Evolutionary conservation across 83 land plant genomes (phyloP), one percentile per base, ranked within the genome.

Genomic region (Larix sibirica): DNA sequence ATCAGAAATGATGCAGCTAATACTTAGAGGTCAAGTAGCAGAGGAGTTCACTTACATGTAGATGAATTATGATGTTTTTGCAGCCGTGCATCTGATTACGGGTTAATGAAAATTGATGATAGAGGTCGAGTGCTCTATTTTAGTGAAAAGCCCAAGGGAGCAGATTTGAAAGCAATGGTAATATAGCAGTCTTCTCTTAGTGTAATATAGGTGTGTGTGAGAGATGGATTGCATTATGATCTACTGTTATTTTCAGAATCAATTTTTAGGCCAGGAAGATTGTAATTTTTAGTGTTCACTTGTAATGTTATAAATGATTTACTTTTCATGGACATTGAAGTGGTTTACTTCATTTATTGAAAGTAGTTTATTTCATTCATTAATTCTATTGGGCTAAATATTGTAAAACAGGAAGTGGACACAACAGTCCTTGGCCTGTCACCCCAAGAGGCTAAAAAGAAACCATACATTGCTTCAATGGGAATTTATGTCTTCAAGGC

Each of bases 381-480:
- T 66, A 16, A 64, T 10, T 18, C 28, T 67, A 65, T 40, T 42
- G 38, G 56, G 38, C 16, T 40, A 31, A 12, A 59, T 23, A 26
- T 78, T 44, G 40, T 62, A 17, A n/a, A 33, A 65, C 82, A 96
- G 99, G 87, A 91, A 90, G 92, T 88, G 4, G 98, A 96, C 63
- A 94, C 94, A 4, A 93, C 91, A 61, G 76, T 86, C 4, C 67
- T 96, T 18, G 98, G 98, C 28, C 74, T 96, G 64, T 84, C 95
- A 28, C 87, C 84, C 3, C 80, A 89, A 73, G 96, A 96, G 36
- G 96, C 99, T 21, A 28, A 65, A 58, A 70, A 82, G 64, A 90
- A 81, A 82, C 99, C 99, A 0, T 96, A 96, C 79, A 95, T 95
- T 83, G 99, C 98, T 76, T 96, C 99, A 5, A 96, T 96, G 99